Conservation (phyloP, 495 filamentous ascomycete genomes). For the Aspergillus incahuasiensis region DNA sequence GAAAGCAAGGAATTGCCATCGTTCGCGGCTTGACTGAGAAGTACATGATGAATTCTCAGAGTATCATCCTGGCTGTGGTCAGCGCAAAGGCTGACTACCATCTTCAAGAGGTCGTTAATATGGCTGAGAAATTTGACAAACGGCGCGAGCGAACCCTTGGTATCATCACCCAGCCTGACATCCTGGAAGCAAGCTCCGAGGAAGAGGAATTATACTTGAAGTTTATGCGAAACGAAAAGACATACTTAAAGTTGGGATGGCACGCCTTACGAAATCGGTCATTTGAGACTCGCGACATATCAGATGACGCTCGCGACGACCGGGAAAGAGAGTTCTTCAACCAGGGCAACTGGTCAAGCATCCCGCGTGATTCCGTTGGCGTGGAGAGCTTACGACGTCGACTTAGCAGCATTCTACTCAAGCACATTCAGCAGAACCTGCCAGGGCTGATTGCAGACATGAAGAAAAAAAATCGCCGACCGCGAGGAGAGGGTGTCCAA, state of each 20-base stretch:
- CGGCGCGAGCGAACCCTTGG: conserved; percentile 47
- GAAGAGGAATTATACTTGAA: conserved; percentile 48
- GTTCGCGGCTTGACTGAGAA: conserved; percentile 48
- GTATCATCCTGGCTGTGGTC: conserved; percentile 62
- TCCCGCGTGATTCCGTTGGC: conserved; percentile 25
- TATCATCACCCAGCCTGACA: conserved; percentile 48
- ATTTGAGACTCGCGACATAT: conserved; percentile 33
- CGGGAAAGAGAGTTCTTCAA: conserved; percentile 32
- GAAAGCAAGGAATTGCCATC: conserved; percentile 30
- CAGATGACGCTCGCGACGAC: conserved; percentile 25
- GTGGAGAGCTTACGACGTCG: conserved; percentile 36
- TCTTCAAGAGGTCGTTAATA: conserved; percentile 45
- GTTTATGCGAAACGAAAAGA: conserved; percentile 56
- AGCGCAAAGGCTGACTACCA: conserved; percentile 47
- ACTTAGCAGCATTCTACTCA: conserved; percentile 37
- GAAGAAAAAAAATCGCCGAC: conserved; percentile 18
- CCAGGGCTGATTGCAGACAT: conserved; percentile 30
- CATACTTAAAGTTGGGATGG: conserved; percentile 62
- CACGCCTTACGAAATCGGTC: conserved; percentile 60
- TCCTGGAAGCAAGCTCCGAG: conserved; percentile 26
- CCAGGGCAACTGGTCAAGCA: conserved; percentile 30
- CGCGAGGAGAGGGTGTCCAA: conserved; percentile 27
- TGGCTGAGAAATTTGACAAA: conserved; percentile 38
- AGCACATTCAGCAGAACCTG: conserved; percentile 39
- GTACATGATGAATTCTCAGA: conserved; percentile 55